phyloP scores from a whole-genome alignment of 2,329 filamentous ascomycete species.

The Colletotrichum sidae region DNA sequence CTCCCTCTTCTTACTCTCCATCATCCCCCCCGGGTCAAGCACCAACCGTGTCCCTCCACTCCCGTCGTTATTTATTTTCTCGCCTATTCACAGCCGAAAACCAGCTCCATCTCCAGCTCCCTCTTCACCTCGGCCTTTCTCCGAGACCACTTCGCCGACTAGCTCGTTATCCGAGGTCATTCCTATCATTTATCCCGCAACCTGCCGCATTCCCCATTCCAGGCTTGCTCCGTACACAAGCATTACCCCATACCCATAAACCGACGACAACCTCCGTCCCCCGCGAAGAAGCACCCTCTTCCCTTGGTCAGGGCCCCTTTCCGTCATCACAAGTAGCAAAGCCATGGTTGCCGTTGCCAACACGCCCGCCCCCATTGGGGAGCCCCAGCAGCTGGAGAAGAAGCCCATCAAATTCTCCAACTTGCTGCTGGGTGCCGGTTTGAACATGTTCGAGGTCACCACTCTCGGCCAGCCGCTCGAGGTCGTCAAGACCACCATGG shows the following conservation, averaged over 20 bases:
- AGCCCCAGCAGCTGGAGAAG: slow-evolving; percentile 81
- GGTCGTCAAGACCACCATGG: slow-evolving; percentile 99
- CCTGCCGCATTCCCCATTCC: slow-evolving; percentile 30
- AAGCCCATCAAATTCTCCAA: slow-evolving; percentile 99
- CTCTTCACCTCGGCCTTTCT: slow-evolving; percentile 27
- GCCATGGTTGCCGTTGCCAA: slow-evolving; percentile 72
- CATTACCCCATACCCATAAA: slow-evolving; percentile 35
- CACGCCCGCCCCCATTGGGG: slow-evolving; percentile 62
- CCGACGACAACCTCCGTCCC: slow-evolving; percentile 39
- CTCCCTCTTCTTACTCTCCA: slow-evolving; percentile 5
- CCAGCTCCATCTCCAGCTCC: not conserved
- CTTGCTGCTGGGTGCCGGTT: slow-evolving; percentile 89
- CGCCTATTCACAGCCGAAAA: slow-evolving; percentile 3
- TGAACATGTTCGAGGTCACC: slow-evolving; percentile 94
- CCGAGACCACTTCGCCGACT: slow-evolving; percentile 29
- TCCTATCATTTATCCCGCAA: slow-evolving; percentile 33
- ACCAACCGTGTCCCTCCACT: slow-evolving; percentile 22
- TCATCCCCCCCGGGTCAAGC: slow-evolving; percentile 11
- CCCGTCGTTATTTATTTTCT: not conserved
- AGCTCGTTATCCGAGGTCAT: slow-evolving; percentile 38
- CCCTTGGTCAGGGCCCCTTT: slow-evolving; percentile 98
- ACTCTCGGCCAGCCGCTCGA: slow-evolving; percentile 84
- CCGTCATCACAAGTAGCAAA: slow-evolving; percentile 58
- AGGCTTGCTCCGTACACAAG: slow-evolving; percentile 25
- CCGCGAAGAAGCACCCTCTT: slow-evolving; percentile 87